Base-by-base conservation (phyloP, 148 eudicot genomes). In the Hydrangea macrophylla region DNA sequence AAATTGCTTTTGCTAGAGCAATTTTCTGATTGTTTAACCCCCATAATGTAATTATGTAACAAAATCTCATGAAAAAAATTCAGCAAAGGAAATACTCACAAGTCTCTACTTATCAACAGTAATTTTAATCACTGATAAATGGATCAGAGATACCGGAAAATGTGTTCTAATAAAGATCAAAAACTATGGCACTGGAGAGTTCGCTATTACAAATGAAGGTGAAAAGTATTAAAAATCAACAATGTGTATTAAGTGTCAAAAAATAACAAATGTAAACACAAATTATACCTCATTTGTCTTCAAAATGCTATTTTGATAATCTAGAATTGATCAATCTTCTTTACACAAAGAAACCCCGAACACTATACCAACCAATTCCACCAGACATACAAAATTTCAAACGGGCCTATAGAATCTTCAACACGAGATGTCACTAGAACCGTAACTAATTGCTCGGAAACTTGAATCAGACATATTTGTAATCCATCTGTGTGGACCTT, bases 1-100 rank as follows among this genome's bases (percentile, higher is more conserved):
- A 94, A 64, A 94, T 94, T 59, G 98, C 98, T 11, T 88, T 94
- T 70, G 98, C 97, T 0, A 78, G 98, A 76, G 96, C 97, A n/a
- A n/a, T n/a, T n/a, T n/a, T n/a, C n/a, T n/a, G n/a, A n/a, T n/a
- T n/a, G n/a, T n/a, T n/a, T n/a, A n/a, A n/a, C n/a, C n/a, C n/a
- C n/a, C n/a, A n/a, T n/a, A n/a, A n/a, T n/a, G n/a, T n/a, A n/a
- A n/a, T n/a, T n/a, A n/a, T n/a, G n/a, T n/a, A n/a, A n/a, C n/a
- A n/a, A n/a, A n/a, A n/a, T n/a, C n/a, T n/a, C n/a, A n/a, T n/a
- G n/a, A n/a, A n/a, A n/a, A n/a, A n/a, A n/a, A n/a, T n/a, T n/a
- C n/a, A n/a, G n/a, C n/a, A n/a, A n/a, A n/a, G n/a, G n/a, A n/a
- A n/a, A n/a, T n/a, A n/a, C n/a, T n/a, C n/a, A n/a, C n/a, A n/a